Conservation (phyloP, 2,329 filamentous ascomycete species). For the Xylaria hypoxylon region DNA sequence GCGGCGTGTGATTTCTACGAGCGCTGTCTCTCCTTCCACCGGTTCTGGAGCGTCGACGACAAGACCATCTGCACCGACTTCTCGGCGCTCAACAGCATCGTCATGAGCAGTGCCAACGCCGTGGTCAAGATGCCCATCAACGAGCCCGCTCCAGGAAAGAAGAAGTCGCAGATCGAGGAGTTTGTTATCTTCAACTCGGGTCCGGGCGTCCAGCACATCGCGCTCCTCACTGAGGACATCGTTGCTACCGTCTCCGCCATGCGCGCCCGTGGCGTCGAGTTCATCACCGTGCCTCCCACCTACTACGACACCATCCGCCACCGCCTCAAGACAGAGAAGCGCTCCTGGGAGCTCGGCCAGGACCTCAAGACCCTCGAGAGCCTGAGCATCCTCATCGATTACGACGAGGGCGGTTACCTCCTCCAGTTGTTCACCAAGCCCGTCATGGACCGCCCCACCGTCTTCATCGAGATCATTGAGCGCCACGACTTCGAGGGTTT, state of each 20-base stretch:
- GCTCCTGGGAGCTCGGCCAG: conserved; percentile 76
- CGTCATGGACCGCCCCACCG: conserved; percentile 91
- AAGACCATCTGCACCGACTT: conserved; percentile 92
- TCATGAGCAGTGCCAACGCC: conserved; percentile 88
- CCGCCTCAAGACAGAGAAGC: conserved; percentile 74
- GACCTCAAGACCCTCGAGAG: conserved; percentile 81
- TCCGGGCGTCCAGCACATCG: conserved; percentile 92
- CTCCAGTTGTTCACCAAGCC: conserved; percentile 84
- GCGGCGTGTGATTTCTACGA: conserved; percentile 81
- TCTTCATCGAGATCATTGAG: conserved; percentile 97
- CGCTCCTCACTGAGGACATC: conserved; percentile 84
- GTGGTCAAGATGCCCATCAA: conserved; percentile 98
- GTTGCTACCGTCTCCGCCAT: conserved; percentile 80
- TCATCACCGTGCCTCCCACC: conserved; percentile 87
- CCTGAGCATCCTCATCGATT: conserved; percentile 92
- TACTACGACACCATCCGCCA: conserved; percentile 85
- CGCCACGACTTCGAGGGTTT: conserved; percentile 91
- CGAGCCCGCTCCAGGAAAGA: conserved; percentile 90
- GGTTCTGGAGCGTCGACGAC: conserved; percentile 98
- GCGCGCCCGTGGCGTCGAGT: conserved; percentile 88
- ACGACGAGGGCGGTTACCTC: conserved; percentile 91
- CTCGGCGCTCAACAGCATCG: conserved; percentile 86
- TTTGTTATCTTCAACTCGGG: conserved; percentile 91
- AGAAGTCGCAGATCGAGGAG: conserved; percentile 94
- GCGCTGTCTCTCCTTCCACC: conserved; percentile 88